A percentile compares a stretch with the other conserved stretches of the same genome.
phyloP scores from a whole-genome alignment of 192 early-diverging fungal genomes.

The Backusella psychrophila region DNA sequence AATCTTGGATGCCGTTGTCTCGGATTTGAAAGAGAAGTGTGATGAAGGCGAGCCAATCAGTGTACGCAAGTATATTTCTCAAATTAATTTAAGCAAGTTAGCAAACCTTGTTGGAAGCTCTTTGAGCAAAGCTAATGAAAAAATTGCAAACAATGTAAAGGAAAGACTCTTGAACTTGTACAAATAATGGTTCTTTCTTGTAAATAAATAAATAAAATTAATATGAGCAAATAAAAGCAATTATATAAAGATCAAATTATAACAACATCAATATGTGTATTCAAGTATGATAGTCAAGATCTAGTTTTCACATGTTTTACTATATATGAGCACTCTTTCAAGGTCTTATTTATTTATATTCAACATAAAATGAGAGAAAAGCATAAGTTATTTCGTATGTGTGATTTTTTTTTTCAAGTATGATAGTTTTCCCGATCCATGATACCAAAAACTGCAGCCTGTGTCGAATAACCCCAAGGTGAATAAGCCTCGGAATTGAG shows the following conservation, averaged over 20 bases:
- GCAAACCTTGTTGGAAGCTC: background rate
- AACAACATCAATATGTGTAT: no score
- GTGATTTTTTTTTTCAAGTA: background rate
- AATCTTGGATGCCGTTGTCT: background rate
- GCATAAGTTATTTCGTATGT: background rate
- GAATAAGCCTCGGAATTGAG: slow-evolving; percentile 1
- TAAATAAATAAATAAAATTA: background rate
- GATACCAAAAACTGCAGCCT: slow-evolving; percentile 3
- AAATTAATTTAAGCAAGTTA: background rate
- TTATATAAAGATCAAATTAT: no score
- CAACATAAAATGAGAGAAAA: background rate
- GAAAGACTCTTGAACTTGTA: background rate
- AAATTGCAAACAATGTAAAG: background rate
- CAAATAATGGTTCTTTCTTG: background rate
- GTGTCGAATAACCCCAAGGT: background rate
- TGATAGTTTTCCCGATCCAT: background rate
- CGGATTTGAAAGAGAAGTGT: background rate
- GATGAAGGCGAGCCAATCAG: background rate
- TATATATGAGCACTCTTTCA: background rate
- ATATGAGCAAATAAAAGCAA: no score
- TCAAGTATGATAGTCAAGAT: no score
- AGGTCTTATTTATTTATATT: background rate
- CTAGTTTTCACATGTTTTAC: no score
- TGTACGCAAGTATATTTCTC: background rate
- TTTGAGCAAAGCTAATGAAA: background rate